These are phyloP conservation scores for Capsicum pubescens DNA, from an alignment of 257 asterid species.

Conservation along the genomic window DNA sequence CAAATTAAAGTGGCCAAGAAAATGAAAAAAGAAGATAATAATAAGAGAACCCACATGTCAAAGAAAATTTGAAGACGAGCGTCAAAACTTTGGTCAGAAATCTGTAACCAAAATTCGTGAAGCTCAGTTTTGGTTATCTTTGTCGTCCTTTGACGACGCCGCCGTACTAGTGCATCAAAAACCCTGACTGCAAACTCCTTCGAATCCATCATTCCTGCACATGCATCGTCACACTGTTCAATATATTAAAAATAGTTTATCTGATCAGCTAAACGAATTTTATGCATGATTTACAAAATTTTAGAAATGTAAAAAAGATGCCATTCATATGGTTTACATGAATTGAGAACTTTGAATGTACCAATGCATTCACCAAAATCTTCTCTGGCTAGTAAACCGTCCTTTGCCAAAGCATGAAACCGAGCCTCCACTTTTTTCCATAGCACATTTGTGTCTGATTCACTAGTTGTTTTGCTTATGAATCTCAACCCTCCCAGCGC, in stretches of 20 bases:
- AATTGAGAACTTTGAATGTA: slow-evolving; percentile 37
- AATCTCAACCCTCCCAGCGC: slow-evolving; percentile 87
- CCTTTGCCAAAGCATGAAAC: slow-evolving; percentile 59
- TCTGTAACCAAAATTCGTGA: slow-evolving; percentile 83
- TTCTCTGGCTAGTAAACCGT: slow-evolving; percentile 73
- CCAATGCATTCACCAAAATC: slow-evolving; percentile 96
- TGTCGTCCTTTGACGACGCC: slow-evolving; percentile 66
- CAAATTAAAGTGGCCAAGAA: background rate
- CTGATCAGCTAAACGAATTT: background rate
- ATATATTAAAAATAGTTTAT: background rate
- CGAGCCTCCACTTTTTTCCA: slow-evolving; percentile 82
- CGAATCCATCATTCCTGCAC: slow-evolving; percentile 82
- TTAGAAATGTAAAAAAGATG: background rate
- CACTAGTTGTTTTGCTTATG: slow-evolving; percentile 64
- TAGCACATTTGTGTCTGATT: slow-evolving; percentile 48
- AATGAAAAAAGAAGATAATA: background rate
- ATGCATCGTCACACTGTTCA: background rate
- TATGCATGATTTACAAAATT: slow-evolving; percentile 1
- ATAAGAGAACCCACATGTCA: slow-evolving; percentile 63
- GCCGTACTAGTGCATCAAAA: slow-evolving; percentile 76
- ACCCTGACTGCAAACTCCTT: slow-evolving; percentile 89
- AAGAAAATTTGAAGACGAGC: slow-evolving; percentile 96
- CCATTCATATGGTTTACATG: slow-evolving; percentile 28
- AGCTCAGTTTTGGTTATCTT: slow-evolving; percentile 75
- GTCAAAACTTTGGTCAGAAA: slow-evolving; percentile 87